Base-by-base conservation (phyloP, 768 basidiomycete genomes). In the Artomyces pyxidatus region DNA sequence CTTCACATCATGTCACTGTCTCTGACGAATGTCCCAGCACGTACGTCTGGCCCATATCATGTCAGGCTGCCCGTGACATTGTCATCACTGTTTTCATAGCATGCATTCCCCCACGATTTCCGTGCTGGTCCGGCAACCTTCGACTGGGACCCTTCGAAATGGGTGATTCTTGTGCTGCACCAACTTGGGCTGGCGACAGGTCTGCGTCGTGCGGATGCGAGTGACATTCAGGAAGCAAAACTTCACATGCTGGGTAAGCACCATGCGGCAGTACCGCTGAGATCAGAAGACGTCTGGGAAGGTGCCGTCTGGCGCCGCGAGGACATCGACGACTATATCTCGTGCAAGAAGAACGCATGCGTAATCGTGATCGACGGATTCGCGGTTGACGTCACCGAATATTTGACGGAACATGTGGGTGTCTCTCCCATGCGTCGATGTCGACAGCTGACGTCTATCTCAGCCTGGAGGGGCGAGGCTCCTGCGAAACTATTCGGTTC, bases 61-160 rank as follows among this genome's bases (percentile, higher is more conserved):
- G n/a, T n/a, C n/a, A n/a, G n/a, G n/a, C n/a, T n/a, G n/a, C n/a
- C n/a, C n/a, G n/a, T n/a, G 17, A 21, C n/a, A 25, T n/a, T 17
- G 25, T 44, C 28, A 29, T 26, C 25, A 19, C 32, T 32, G 32
- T 30, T 27, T 11, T 42, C 50, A 12, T 43, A 88, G 77, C 85
- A 88, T 62, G 74, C 85, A 0, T 88, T 88, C 58, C 87, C 87
- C 9, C 77, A 82, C 49, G 86, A 90, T 63, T 88, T 80, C 64
- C 76, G 85, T 22, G 83, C 85, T 17, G 84, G 80, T 0, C 81
- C 79, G 9, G 71, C 74, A 17, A 41, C 51, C 6, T 62, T 69
- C 22, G 84, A 83, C 55, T 90, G 85, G 85, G 86, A 90, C 63
- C 85, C 87, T 0, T 83, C 83, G 2, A 88, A 88, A 66, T 88